A percentile compares a stretch with the other conserved stretches of the same genome.
These are phyloP conservation scores for Biscogniauxia mediterranea DNA, from an alignment of 2,329 filamentous ascomycete species.

Conservation along the genomic window DNA sequence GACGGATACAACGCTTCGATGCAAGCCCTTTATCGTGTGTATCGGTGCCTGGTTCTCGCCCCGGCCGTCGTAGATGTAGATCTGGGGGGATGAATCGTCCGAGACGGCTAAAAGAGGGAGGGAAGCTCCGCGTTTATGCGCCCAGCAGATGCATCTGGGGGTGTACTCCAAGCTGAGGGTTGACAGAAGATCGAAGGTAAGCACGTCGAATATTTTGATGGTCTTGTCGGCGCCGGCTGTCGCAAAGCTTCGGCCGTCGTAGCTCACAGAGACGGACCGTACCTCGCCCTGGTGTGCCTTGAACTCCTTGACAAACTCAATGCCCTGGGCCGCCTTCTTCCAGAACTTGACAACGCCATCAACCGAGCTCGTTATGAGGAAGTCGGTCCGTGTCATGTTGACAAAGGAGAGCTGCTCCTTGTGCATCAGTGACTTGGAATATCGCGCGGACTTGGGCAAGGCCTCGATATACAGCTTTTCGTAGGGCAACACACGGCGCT, in stretches of 20 bases:
- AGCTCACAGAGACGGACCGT: constrained; percentile 77
- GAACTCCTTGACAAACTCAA: constrained; percentile 99
- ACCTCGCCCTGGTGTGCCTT: constrained; percentile 86
- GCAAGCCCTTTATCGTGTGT: constrained; percentile 76
- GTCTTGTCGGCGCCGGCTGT: constrained; percentile 78
- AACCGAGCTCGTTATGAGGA: constrained; percentile 87
- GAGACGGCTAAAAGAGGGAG: constrained; percentile 83
- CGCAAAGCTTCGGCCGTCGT: constrained; percentile 90
- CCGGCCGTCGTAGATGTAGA: constrained; percentile 85
- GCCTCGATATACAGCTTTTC: constrained; percentile 94
- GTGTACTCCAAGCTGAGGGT: constrained; percentile 76
- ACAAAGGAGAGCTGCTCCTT: constrained; percentile 89
- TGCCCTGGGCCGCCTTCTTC: constrained; percentile 88
- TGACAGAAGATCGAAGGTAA: constrained; percentile 83
- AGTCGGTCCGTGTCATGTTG: constrained; percentile 91
- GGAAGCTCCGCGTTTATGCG: constrained; percentile 84
- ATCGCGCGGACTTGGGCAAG: constrained; percentile 75
- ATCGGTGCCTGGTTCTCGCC: constrained; percentile 76
- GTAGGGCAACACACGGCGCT: constrained; percentile 84
- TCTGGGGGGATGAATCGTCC: constrained; percentile 66
- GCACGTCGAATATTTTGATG: constrained; percentile 77
- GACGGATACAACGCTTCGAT: constrained; percentile 75
- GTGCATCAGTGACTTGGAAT: constrained; percentile 98
- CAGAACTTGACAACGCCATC: constrained; percentile 99
- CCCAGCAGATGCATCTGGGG: constrained; percentile 85